phyloP scores from a whole-genome alignment of 2,329 filamentous ascomycete species.

The Aspergillus fijiensis region DNA sequence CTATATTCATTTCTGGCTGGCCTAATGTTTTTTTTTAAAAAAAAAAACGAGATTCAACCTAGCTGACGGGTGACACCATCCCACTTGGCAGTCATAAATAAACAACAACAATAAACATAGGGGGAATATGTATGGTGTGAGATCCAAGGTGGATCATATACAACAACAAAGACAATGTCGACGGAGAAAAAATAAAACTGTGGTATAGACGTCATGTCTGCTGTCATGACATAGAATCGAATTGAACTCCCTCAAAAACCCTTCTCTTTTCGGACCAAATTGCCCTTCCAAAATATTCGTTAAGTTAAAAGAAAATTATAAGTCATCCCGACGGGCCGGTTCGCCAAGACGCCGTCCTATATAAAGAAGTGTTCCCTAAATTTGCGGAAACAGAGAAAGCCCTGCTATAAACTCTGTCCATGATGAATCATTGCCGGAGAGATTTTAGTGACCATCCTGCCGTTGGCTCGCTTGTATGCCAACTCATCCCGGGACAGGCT shows the following conservation, averaged over 20 bases:
- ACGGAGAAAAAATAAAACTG: slow-evolving; percentile 1
- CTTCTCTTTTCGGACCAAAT: background rate
- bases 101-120: slow-evolving; percentile 10
- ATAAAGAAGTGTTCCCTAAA: slow-evolving; percentile 6
- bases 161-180: slow-evolving; percentile 9
- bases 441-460: slow-evolving; percentile 34
- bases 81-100: background rate
- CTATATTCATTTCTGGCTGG: background rate
- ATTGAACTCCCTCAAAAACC: slow-evolving; percentile 4
- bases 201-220: slow-evolving; percentile 21
- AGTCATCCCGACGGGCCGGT: slow-evolving; percentile 4
- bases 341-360: slow-evolving; percentile 23
- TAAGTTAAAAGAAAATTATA: slow-evolving; percentile 14
- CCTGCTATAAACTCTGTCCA: background rate
- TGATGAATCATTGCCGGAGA: slow-evolving; percentile 25
- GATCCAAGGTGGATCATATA: slow-evolving; percentile 20
- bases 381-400: background rate
- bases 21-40: background rate
- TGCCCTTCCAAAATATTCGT: background rate
- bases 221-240: slow-evolving; percentile 13
- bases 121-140: slow-evolving; percentile 16
- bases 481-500: slow-evolving; percentile 27
- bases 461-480: slow-evolving; percentile 40
- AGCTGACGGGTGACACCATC: background rate
- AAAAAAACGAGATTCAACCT: background rate